Conservation (phyloP, 208 protist genomes). For the Trypanosomatidae sp. region DNA sequence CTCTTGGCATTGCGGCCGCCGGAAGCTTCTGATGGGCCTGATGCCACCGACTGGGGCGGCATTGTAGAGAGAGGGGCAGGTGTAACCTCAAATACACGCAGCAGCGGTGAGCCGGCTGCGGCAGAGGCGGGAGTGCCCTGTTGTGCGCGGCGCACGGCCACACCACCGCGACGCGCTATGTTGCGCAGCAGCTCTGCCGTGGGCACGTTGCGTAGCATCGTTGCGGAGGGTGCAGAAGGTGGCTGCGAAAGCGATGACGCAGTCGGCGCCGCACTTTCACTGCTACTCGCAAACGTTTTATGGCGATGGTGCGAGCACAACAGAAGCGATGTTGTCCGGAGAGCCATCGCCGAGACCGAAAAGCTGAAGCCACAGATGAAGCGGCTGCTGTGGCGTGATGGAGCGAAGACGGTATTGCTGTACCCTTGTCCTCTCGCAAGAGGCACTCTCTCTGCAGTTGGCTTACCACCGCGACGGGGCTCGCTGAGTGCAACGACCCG, state of each 20-base stretch:
- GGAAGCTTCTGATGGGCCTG: background rate
- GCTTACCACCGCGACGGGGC: background rate
- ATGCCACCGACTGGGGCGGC: background rate
- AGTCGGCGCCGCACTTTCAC: background rate
- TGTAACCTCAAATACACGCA: constrained; percentile 15
- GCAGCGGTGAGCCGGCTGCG: constrained; percentile 11
- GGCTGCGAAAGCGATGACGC: background rate
- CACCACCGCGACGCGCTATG: constrained; percentile 21
- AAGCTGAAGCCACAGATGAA: background rate
- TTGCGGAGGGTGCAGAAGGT: background rate
- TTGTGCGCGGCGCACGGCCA: constrained; percentile 2
- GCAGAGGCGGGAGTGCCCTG: background rate
- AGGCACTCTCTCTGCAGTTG: background rate
- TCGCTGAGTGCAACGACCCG: background rate
- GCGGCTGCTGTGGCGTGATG: background rate
- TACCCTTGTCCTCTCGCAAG: background rate
- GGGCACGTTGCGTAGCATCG: background rate
- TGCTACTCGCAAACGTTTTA: background rate
- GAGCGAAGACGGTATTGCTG: background rate
- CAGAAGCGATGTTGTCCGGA: background rate
- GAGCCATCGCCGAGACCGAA: background rate
- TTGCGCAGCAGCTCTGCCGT: constrained; percentile 23
- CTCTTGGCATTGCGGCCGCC: background rate
- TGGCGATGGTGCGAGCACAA: background rate
- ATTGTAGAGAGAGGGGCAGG: background rate